A percentile compares a stretch with the other conserved stretches of the same genome.
Conservation (phyloP, 208 protist species). For the Phytomonas sp. region DNA sequence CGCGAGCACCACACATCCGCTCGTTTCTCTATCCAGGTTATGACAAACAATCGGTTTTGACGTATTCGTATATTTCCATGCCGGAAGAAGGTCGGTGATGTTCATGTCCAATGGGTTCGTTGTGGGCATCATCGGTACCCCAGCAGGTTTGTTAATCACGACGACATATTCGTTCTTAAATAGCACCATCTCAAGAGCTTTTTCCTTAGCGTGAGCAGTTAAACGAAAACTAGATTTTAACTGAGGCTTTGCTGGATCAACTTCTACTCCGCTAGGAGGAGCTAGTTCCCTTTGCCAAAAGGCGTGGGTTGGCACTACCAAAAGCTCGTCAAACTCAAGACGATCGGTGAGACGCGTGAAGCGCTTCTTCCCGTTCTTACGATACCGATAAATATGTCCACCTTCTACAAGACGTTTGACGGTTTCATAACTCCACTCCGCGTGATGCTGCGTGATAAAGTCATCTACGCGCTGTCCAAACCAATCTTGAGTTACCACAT, state of each 20-base stretch:
- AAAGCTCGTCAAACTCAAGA: conserved; percentile 83
- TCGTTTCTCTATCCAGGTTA: conserved; percentile 87
- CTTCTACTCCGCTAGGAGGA: conserved; percentile 31
- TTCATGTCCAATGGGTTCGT: conserved; percentile 77
- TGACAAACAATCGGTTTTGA: conserved; percentile 77
- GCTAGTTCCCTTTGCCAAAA: conserved; percentile 60
- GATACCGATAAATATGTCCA: conserved; percentile 84
- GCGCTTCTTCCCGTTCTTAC: conserved; percentile 80
- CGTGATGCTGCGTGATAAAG: conserved; percentile 76
- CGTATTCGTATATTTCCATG: conserved; percentile 83
- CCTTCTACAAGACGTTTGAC: conserved; percentile 74
- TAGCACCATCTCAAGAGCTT: conserved; percentile 86
- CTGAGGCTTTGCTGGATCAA: neutral
- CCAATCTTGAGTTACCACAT: conserved; percentile 84
- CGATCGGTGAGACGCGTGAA: conserved; percentile 81
- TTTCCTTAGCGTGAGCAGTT: conserved; percentile 52
- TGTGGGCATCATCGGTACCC: conserved; percentile 87
- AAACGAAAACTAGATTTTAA: conserved; percentile 36
- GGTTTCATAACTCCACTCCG: conserved; percentile 79
- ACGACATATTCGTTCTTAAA: conserved; percentile 93
- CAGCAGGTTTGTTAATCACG: conserved; percentile 91
- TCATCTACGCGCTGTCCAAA: conserved; percentile 82
- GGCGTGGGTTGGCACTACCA: conserved; percentile 65
- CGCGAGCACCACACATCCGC: conserved; percentile 86
- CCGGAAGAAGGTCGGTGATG: conserved; percentile 76